Percentiles rank a stretch among this genome's conserved stretches.
phyloP scores from a whole-genome alignment of 805 yeast genomes.

The Starmera dryadoides region DNA sequence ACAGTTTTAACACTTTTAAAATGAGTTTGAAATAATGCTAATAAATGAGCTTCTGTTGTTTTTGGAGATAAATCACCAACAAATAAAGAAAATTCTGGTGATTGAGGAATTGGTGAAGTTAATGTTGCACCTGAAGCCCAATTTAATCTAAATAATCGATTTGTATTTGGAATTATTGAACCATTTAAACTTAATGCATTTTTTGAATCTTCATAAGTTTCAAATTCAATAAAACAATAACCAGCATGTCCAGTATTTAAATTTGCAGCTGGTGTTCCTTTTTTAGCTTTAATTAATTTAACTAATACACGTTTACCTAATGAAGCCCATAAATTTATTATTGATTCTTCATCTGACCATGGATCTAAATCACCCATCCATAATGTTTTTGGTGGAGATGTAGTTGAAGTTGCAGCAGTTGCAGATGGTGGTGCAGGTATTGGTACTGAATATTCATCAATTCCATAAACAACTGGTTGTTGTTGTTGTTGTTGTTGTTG shows the following conservation, averaged over 20 bases:
- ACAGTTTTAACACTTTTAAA: constrained; percentile 69
- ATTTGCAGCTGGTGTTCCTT: constrained; percentile 27
- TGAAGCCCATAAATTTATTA: constrained; percentile 52
- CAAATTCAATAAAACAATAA: constrained; percentile 75
- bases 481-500: constrained; percentile 23
- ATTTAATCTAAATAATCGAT: constrained; percentile 63
- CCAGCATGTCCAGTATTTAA: constrained; percentile 43
- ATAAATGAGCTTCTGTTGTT: constrained; percentile 72
- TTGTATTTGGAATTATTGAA: constrained; percentile 50
- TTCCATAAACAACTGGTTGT: constrained; percentile 23
- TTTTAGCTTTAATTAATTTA: constrained; percentile 53
- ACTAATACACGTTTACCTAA: constrained; percentile 52
- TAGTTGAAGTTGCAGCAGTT: constrained; percentile 38
- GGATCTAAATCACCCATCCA: constrained; percentile 92
- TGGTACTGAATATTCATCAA: constrained; percentile 9
- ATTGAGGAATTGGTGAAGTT: constrained; percentile 59
- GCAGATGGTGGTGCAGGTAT: constrained; percentile 49
- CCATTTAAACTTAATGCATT: constrained; percentile 64
- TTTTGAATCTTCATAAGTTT: constrained; percentile 59
- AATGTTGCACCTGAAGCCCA: constrained; percentile 85
- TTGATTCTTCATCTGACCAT: constrained; percentile 61
- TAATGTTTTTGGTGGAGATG: constrained; percentile 56
- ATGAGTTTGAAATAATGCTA: constrained; percentile 62
- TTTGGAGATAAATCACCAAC: constrained; percentile 80
- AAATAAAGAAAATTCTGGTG: constrained; percentile 71